Evolutionary conservation across 192 early-diverging fungal species (phyloP), one percentile per base, ranked within the genome.

Genomic region (Coemansia sp.): DNA sequence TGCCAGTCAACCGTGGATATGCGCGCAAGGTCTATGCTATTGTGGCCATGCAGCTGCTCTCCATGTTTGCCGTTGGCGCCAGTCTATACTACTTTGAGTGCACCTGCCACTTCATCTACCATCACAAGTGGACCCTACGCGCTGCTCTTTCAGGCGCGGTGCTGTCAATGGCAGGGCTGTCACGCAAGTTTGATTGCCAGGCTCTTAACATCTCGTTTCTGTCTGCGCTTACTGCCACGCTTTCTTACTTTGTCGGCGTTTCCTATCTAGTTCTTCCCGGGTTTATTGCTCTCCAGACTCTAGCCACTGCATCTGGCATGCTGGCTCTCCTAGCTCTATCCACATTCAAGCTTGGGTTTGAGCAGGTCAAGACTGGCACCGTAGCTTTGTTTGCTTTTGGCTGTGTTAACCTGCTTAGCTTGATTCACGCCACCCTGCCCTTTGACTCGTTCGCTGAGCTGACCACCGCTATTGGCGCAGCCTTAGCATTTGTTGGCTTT

Each of bases 21-120:
- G 45, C 45, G 4, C 45, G 45, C 45, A 47, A 47, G 27, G 45
- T 47, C 27, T 47, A 47, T 31, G 45, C 45, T 29, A 47, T 47
- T 31, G 26, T 15, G 10, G 45, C 45, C 15, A 47, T 47, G 15
- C 45, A 47, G 23, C 1, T 47, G 3, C 4, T 47, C 8, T 19
- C 45, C 29, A 47, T 47, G 45, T 6, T 47, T 31, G 29, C 45
- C 18, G 45, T 47, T 9, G 45, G 45, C 7, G 45, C 45, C 6
- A 18, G 45, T 29, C 27, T 47, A 9, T 47, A 26, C 23, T 47
- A 47, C 27, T 47, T 47, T 47, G 45, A 47, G 45, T 47, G 45
- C 17, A 47, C 45, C 27, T 47, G 45, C 17, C 45, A 47, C 45
- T 47, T 47, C 18, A 30, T 47, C 15, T 17, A 47, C n/a, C n/a